Percentiles rank a stretch among this genome's conserved stretches.
Conservation (phyloP, 2,329 filamentous ascomycete genomes). For the Penicillium sp. region DNA sequence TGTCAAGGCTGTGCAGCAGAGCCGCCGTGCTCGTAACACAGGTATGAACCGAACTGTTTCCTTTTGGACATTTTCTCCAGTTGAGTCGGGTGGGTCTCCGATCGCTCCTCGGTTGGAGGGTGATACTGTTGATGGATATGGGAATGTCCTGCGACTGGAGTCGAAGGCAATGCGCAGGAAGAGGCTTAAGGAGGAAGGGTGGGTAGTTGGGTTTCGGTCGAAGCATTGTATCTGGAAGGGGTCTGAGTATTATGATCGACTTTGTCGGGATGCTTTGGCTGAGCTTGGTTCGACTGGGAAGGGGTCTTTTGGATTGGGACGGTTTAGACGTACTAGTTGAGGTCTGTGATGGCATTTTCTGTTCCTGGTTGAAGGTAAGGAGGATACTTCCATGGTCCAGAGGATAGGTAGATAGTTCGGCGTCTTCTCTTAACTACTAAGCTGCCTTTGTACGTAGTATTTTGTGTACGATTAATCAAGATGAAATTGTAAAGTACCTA, state of each 20-base stretch:
- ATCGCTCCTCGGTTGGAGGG: not conserved
- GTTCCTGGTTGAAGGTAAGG: too few relatives aligned
- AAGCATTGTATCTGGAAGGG: slow-evolving; percentile 37
- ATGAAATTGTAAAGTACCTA: not conserved
- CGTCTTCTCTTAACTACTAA: not conserved
- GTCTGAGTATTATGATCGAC: slow-evolving; percentile 35
- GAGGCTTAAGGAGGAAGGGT: slow-evolving; percentile 36
- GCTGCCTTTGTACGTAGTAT: too few relatives aligned
- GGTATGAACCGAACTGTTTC: slow-evolving; percentile 32
- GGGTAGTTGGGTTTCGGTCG: slow-evolving; percentile 38
- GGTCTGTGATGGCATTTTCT: not conserved
- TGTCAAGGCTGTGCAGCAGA: slow-evolving; percentile 24
- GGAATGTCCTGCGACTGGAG: slow-evolving; percentile 27
- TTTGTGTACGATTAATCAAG: too few relatives aligned
- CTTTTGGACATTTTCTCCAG: slow-evolving; percentile 41
- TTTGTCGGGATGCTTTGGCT: slow-evolving; percentile 37
- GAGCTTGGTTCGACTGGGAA: slow-evolving; percentile 27
- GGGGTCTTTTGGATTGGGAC: not conserved
- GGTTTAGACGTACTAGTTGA: not conserved
- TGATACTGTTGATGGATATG: slow-evolving; percentile 14
- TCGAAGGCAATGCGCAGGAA: slow-evolving; percentile 34
- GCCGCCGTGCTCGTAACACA: slow-evolving; percentile 23
- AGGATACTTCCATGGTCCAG: too few relatives aligned
- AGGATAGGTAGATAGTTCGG: not conserved
- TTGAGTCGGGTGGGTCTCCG: slow-evolving; percentile 12